Evolutionary conservation across 2,329 filamentous ascomycete species (phyloP), one percentile per base, ranked within the genome.

Genomic region (Pestalotiopsis sp.): DNA sequence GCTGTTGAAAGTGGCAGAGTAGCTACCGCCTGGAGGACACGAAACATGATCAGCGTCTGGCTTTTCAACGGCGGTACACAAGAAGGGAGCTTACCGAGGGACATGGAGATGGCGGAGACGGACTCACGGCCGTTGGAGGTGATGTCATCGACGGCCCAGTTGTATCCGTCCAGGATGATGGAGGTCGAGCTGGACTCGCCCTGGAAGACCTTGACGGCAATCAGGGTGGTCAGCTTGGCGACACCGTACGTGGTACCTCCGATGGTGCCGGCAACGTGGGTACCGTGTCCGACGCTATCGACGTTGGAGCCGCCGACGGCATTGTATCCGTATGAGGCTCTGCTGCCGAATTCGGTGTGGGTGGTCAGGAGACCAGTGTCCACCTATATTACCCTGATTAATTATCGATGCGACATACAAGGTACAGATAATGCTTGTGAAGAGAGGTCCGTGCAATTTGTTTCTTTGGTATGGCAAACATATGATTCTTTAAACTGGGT

Each of bases 91-190:
- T 85, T 85, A 13, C 86, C 75, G 14, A 90, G 82, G 17, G 85
- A 89, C 83, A 90, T 82, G 79, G 81, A 86, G 69, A 89, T 80
- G 36, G 88, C 86, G 7, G 87, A 78, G 17, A 78, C 79, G 58
- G 68, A 73, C 64, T 77, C 69, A 11, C 83, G 83, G 31, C 78
- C 76, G 31, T 82, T 82, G 72, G 73, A 77, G 56, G 78, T 75
- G 71, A 86, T 84, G 75, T 86, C 81, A 73, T 82, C 80, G 65
- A 81, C 82, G 14, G 84, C 84, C 80, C 81, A 84, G 70, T 72
- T 73, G 71, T 70, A 76, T 23, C 75, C 76, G 65, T 75, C 73
- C 9, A 78, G 65, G 68, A 78, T 75, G 69, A 75, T 73, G 1
- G 75, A 71, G 12, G 75, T 78, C 17, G 63, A 66, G 67, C 72